phyloP scores from a whole-genome alignment of 192 early-diverging fungal genomes.

The Coemansia sp. region DNA sequence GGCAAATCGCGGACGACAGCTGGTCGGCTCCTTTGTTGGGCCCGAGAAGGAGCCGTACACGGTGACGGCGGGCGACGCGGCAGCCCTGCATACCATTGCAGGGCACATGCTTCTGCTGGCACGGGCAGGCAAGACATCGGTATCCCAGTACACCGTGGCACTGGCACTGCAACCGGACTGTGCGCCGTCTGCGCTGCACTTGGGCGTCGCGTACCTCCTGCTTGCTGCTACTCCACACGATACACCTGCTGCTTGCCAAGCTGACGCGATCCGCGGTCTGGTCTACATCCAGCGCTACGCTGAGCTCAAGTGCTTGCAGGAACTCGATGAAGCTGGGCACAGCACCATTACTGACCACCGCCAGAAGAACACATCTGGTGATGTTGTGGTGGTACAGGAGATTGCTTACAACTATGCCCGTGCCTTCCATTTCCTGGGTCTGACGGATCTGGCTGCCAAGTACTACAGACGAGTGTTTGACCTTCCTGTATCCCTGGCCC shows the following conservation, averaged over 20 bases:
- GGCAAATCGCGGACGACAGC: too few relatives aligned
- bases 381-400: slow-evolving; percentile 53
- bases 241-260: slow-evolving; percentile 3
- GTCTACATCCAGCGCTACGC: slow-evolving; percentile 47
- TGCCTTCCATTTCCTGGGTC: slow-evolving; percentile 87
- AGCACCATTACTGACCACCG: too few relatives aligned
- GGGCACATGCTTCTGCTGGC: slow-evolving; percentile 35
- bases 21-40: too few relatives aligned
- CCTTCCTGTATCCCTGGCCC: slow-evolving; percentile 54
- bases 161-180: slow-evolving; percentile 32
- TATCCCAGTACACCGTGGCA: slow-evolving; percentile 43
- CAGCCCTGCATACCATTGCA: slow-evolving; percentile 34
- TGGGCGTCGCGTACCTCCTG: slow-evolving; percentile 35
- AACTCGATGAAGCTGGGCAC: slow-evolving; percentile 17
- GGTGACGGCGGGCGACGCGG: slow-evolving; percentile 24
- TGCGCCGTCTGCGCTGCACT: slow-evolving; percentile 33
- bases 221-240: slow-evolving; percentile 2
- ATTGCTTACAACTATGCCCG: slow-evolving; percentile 81
- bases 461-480: slow-evolving; percentile 79
- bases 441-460: slow-evolving; percentile 77
- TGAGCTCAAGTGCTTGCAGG: slow-evolving; percentile 32
- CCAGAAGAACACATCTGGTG: neutral
- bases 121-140: slow-evolving; percentile 10
- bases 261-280: slow-evolving; percentile 27
- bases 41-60: neutral